Percentiles rank a stretch among this genome's conserved stretches.
Conservation (phyloP, 805 yeast genomes). For the Spathaspora girioi region DNA sequence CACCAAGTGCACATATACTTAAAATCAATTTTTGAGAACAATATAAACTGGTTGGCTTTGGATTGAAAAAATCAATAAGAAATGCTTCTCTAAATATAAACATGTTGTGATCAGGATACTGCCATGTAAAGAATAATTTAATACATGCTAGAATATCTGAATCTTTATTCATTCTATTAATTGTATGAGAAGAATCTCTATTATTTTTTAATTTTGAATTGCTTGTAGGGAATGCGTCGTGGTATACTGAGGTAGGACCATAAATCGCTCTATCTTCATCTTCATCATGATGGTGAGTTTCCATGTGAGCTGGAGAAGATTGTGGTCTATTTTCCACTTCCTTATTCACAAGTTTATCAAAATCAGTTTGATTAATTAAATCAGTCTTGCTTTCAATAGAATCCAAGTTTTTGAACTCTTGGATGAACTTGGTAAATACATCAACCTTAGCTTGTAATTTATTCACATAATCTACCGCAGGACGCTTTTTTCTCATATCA, state of each 20-base stretch:
- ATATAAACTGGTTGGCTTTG: constrained; percentile 47
- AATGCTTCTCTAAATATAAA: constrained; percentile 65
- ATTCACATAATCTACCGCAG: constrained; percentile 48
- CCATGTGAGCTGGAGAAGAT: neutral
- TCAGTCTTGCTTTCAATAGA: constrained; percentile 16
- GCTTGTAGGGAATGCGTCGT: constrained; percentile 22
- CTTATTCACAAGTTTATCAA: constrained; percentile 10
- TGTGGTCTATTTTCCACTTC: constrained; percentile 1
- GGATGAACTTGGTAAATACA: constrained; percentile 21
- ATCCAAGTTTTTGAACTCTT: constrained; percentile 17
- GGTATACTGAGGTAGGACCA: constrained; percentile 46
- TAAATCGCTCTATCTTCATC: constrained; percentile 34
- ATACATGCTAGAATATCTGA: constrained; percentile 34
- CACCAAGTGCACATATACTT: constrained; percentile 58
- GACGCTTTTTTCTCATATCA: constrained; percentile 51
- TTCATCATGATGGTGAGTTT: constrained; percentile 6
- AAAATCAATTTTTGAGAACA: constrained; percentile 53
- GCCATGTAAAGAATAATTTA: constrained; percentile 56
- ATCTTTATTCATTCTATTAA: constrained; percentile 29
- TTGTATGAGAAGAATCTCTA: constrained; percentile 11
- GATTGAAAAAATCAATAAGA: constrained; percentile 56
- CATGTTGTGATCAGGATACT: constrained; percentile 60
- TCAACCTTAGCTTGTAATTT: constrained; percentile 33
- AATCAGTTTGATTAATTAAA: constrained; percentile 17
- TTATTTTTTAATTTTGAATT: constrained; percentile 10